These are phyloP conservation scores for Hyaloscypha bicolor DNA, from an alignment of 495 filamentous ascomycete species.

Conservation along the genomic window DNA sequence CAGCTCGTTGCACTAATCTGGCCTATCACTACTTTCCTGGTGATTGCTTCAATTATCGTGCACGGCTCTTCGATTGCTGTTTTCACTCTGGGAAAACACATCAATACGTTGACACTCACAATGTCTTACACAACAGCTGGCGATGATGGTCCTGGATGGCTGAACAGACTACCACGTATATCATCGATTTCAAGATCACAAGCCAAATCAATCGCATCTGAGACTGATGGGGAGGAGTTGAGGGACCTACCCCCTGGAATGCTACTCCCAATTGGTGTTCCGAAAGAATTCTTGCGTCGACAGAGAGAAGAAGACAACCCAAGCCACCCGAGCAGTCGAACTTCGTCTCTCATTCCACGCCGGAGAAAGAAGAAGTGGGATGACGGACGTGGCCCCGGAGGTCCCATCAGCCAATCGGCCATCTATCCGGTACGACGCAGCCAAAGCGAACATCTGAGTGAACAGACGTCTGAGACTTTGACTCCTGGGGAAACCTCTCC, in stretches of 20 bases:
- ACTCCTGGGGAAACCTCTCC: constrained; percentile 35
- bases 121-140: constrained; percentile 89
- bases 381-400: constrained; percentile 72
- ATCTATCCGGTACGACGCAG: constrained; percentile 71
- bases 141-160: constrained; percentile 91
- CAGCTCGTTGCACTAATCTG: constrained; percentile 82
- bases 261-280: constrained; percentile 71
- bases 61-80: constrained; percentile 98
- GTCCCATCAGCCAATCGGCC: constrained; percentile 88
- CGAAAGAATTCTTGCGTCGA: constrained; percentile 81
- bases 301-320: constrained; percentile 73
- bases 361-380: constrained; percentile 60
- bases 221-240: constrained; percentile 51
- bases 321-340: constrained; percentile 51
- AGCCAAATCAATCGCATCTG: constrained; percentile 64
- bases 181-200: constrained; percentile 84
- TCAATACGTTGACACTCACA: constrained; percentile 94
- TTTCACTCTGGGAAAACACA: constrained; percentile 96
- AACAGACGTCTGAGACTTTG: constrained; percentile 31
- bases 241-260: constrained; percentile 78
- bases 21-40: constrained; percentile 94
- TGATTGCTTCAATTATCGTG: constrained; percentile 91
- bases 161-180: constrained; percentile 91
- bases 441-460: constrained; percentile 37
- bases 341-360: constrained; percentile 62